phyloP scores from a whole-genome alignment of 805 yeast species.

The Hyphopichia homilentoma region DNA sequence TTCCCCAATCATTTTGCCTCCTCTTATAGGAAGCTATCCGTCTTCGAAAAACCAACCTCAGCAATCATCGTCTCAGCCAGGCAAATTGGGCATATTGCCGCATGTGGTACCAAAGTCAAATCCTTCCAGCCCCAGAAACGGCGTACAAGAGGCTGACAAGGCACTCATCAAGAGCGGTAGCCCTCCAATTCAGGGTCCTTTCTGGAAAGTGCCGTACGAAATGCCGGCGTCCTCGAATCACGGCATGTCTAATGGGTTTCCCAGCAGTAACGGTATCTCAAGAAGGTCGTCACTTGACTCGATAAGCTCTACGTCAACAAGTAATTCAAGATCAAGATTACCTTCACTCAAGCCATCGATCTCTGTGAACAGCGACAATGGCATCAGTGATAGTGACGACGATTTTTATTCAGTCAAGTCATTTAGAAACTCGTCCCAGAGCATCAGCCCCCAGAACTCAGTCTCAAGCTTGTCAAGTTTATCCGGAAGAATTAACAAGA shows the following conservation, averaged over 20 bases:
- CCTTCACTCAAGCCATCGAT: slow-evolving; percentile 25
- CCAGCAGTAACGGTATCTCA: slow-evolving; percentile 1
- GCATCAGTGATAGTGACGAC: slow-evolving; percentile 31
- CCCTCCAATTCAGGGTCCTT: slow-evolving; percentile 41
- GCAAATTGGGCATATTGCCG: too few species aligned
- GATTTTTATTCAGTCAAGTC: slow-evolving; percentile 28
- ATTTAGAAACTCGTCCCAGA: slow-evolving; percentile 12
- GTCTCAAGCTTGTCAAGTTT: slow-evolving; percentile 27
- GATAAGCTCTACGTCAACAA: slow-evolving; percentile 43
- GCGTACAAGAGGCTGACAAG: too few species aligned
- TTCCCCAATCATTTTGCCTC: slow-evolving; percentile 26
- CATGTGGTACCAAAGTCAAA: too few species aligned
- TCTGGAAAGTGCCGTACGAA: slow-evolving; percentile 63
- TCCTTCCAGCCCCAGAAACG: slow-evolving; percentile 15
- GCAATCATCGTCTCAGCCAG: too few species aligned
- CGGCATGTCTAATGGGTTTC: not conserved
- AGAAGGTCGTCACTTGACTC: slow-evolving; percentile 50
- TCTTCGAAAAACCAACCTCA: too few species aligned
- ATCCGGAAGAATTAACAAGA: slow-evolving; percentile 25
- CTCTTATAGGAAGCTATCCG: slow-evolving; percentile 17
- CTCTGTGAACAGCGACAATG: slow-evolving; percentile 18
- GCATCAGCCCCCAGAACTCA: slow-evolving; percentile 31
- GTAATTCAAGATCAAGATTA: slow-evolving; percentile 26
- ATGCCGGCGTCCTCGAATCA: slow-evolving; percentile 31
- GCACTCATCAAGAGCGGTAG: slow-evolving; percentile 13